Conservation (phyloP, 768 basidiomycete genomes). For the Mycena indigotica region DNA sequence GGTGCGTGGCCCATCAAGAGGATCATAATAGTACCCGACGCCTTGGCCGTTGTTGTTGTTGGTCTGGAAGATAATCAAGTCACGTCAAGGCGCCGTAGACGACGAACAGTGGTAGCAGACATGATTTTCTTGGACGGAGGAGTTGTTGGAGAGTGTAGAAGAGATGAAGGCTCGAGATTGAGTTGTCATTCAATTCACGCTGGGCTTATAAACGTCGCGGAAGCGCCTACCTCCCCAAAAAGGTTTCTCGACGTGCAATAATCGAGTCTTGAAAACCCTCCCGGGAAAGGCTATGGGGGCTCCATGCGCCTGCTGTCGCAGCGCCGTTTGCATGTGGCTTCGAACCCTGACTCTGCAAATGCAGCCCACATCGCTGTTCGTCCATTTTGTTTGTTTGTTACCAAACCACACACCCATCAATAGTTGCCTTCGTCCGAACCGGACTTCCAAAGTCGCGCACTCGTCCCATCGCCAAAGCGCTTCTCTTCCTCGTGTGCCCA, state of each 20-base stretch:
- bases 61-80: background rate
- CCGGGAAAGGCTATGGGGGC: background rate
- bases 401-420: no score
- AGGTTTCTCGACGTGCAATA: background rate
- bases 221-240: background rate
- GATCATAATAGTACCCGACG: slow-evolving; percentile 15
- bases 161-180: background rate
- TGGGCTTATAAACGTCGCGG: background rate
- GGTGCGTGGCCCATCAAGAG: slow-evolving; percentile 15
- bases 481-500: background rate
- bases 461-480: background rate
- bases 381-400: no score
- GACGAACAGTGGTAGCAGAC: background rate
- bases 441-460: background rate
- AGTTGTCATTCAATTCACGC: background rate
- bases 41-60: slow-evolving; percentile 4
- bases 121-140: background rate
- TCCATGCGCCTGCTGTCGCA: background rate
- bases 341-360: no score
- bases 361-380: no score
- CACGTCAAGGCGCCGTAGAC: background rate
- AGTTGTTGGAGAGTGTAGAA: background rate
- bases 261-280: background rate
- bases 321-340: background rate
- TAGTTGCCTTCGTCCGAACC: background rate